Base-by-base conservation (phyloP, 2,329 filamentous ascomycete species). In the Fusarium palustre region DNA sequence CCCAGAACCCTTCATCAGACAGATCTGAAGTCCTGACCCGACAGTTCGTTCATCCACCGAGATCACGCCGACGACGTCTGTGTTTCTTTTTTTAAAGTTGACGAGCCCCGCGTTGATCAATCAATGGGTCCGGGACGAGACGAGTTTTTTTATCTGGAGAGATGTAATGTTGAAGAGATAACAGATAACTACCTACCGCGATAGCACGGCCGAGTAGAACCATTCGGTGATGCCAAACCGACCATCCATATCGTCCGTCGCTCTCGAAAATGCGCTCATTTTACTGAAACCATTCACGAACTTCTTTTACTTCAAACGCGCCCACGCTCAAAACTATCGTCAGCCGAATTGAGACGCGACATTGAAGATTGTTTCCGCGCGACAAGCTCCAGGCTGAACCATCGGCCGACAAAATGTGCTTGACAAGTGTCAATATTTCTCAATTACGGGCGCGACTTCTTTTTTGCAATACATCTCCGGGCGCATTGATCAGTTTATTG, bases 341-440 rank as follows among this genome's bases (percentile, higher is more conserved):
- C 18, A 13, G 7, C 12, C 43, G 25, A 45, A 45, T 30, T 30
- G 12, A 46, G 12, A 46, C 43, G 25, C 43, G 43, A 46, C 42
- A 45, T 13, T 6, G 24, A 1, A n/a, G 15, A 34, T 2, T 7
- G 5, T 3, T 5, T 52, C 68, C 22, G 45, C 72, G 16, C 68
- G 20, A n/a, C 71, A 55, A 55, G 11, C 24, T 72, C 16, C 57
- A 53, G 1, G 9, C 9, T 7, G 63, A 57, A 38, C 52, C 55
- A 24, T 79, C 75, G 75, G 48, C 76, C 12, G 50, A 56, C 2
- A 12, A 9, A 73, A 15, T 69, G 76, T 10, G 66, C 77, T 49
- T 74, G 13, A 77, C 76, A 3, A 55, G 78, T 28, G 42, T 64
- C 15, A 54, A 59, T 38, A 7, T 43, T 56, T 3, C 45, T 53